Conservation (phyloP, 1,284 basidiomycete genomes). For the Macrocybe sp. region DNA sequence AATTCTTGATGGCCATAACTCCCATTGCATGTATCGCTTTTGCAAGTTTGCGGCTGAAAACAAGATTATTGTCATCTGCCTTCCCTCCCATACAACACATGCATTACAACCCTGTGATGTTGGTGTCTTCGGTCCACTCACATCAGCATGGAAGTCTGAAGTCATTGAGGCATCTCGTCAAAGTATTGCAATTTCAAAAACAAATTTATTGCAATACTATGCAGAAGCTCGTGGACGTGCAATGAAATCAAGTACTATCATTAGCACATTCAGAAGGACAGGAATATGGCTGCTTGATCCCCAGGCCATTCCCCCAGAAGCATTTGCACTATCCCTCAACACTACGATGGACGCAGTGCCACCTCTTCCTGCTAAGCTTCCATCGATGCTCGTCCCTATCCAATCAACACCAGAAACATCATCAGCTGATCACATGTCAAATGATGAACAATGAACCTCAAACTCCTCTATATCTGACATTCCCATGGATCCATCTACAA, state of each 20-base stretch:
- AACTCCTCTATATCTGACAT: no score
- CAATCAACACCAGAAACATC: no score
- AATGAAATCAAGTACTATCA: constrained; percentile 25
- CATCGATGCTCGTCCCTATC: constrained; percentile 8
- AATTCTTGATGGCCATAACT: constrained; percentile 37
- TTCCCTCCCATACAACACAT: constrained; percentile 30
- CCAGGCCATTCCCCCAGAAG: constrained; percentile 16
- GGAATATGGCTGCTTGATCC: constrained; percentile 30
- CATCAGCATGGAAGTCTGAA: background rate
- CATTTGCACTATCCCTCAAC: constrained; percentile 10
- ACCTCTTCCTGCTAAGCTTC: background rate
- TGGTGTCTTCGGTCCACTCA: constrained; percentile 23
- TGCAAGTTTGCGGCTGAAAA: constrained; percentile 19
- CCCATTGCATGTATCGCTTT: constrained; percentile 28
- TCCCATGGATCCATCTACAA: no score
- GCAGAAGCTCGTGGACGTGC: constrained; percentile 18
- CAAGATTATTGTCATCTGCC: constrained; percentile 24
- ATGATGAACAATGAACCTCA: no score
- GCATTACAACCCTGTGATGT: constrained; percentile 27
- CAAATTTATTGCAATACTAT: constrained; percentile 23
- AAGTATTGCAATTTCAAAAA: constrained; percentile 15
- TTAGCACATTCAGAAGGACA: constrained; percentile 25
- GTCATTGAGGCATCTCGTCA: constrained; percentile 8
- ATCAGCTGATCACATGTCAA: no score
- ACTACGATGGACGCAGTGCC: background rate